A percentile compares a stretch with the other conserved stretches of the same genome.
Evolutionary conservation across 192 early-diverging fungal genomes (phyloP).

Genomic region (Backusella liffmaniae): DNA sequence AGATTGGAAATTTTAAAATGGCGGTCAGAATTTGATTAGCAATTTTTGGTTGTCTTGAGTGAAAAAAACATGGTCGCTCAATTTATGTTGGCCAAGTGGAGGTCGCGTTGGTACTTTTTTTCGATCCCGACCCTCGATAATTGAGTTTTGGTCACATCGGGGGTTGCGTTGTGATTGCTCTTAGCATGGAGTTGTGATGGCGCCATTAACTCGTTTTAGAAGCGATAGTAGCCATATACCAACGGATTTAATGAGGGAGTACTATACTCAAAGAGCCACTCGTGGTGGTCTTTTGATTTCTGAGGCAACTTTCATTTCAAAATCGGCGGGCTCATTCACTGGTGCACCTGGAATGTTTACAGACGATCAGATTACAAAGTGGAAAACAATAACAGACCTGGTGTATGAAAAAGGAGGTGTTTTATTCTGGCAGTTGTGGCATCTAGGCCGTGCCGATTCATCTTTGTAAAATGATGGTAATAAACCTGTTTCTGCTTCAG

Average conservation of each 20-base stretch:
- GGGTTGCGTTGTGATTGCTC: too few species aligned
- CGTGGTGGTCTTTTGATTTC: conserved; percentile 22
- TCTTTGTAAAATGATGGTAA: neutral
- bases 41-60: too few species aligned
- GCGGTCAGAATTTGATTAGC: too few species aligned
- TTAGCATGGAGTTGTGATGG: conserved; percentile 24
- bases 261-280: conserved; percentile 26
- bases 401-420: conserved; percentile 54
- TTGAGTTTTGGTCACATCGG: too few species aligned
- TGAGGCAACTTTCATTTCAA: conserved; percentile 22
- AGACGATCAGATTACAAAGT: conserved; percentile 40
- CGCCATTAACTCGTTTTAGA: conserved; percentile 26
- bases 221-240: neutral
- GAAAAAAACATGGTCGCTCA: too few species aligned
- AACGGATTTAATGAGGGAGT: conserved; percentile 8
- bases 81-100: too few species aligned
- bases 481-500: conserved; percentile 27
- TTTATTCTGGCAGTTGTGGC: conserved; percentile 60
- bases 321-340: conserved; percentile 3
- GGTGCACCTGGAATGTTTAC: conserved; percentile 37
- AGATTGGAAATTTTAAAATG: too few species aligned
- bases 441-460: conserved; percentile 22
- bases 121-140: too few species aligned
- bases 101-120: too few species aligned
- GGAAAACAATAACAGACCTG: conserved; percentile 53